These are phyloP conservation scores for Fraxinus sp. DNA, from an alignment of 305 asterid genomes.

Conservation along the genomic window DNA sequence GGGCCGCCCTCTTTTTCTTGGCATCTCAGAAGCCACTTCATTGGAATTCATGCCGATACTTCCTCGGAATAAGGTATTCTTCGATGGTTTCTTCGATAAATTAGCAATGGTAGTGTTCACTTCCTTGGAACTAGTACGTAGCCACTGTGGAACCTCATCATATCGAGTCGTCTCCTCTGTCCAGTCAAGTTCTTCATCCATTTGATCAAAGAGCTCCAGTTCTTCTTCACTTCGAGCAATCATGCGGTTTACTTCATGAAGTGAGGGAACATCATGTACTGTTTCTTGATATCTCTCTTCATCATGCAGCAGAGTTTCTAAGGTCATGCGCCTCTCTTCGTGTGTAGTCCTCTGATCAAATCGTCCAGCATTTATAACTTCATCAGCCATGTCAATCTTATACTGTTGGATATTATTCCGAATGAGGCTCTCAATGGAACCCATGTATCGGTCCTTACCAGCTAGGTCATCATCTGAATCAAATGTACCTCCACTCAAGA, in stretches of 20 bases:
- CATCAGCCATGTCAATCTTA: slow-evolving; percentile 99
- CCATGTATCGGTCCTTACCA: slow-evolving; percentile 93
- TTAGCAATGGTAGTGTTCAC: slow-evolving; percentile 69
- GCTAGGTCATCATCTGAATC: slow-evolving; percentile 98
- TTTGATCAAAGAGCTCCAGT: slow-evolving; percentile 92
- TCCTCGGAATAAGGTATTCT: slow-evolving; percentile 52
- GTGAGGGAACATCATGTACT: slow-evolving; percentile 93
- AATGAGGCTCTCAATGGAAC: slow-evolving; percentile 93
- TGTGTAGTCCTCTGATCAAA: slow-evolving; percentile 99
- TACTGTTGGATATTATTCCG: slow-evolving; percentile 96
- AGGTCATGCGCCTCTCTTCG: slow-evolving; percentile 94
- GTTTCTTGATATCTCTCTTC: slow-evolving; percentile 98
- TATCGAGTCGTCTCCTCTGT: slow-evolving; percentile 84
- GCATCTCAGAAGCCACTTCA: slow-evolving; percentile 62
- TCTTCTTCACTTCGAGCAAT: slow-evolving; percentile 96
- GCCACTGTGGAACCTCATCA: slow-evolving; percentile 93
- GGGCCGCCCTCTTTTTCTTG: slow-evolving; percentile 86
- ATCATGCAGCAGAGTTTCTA: slow-evolving; percentile 91
- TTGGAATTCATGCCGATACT: slow-evolving; percentile 42
- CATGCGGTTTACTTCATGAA: slow-evolving; percentile 98
- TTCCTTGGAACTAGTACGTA: slow-evolving; percentile 75
- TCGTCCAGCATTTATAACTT: slow-evolving; percentile 98
- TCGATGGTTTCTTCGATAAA: slow-evolving; percentile 81
- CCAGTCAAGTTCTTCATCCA: slow-evolving; percentile 99
- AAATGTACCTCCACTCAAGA: slow-evolving; percentile 65